Evolutionary conservation across 2,329 filamentous ascomycete genomes (phyloP), one percentile per base, ranked within the genome.

Genomic region (Raffaelea albimanens): DNA sequence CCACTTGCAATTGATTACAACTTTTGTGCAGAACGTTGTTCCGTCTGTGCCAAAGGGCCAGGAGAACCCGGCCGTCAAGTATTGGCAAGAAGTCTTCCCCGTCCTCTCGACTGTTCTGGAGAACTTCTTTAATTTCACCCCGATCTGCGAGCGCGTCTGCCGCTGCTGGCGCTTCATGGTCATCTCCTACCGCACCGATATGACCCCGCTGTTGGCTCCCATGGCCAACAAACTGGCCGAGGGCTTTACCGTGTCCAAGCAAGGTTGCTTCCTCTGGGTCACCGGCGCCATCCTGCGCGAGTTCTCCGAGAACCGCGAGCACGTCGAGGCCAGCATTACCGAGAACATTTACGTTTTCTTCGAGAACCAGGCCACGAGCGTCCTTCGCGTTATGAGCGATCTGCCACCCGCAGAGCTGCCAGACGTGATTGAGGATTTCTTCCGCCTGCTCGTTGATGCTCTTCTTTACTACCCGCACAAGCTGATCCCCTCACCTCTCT

Each of bases 211-310:
- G 41, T 75, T 98, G 40, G 85, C 86, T 1, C 77, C 81, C 19
- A 81, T 98, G 66, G 94, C 93, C 18, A 86, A 91, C 57, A 94
- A 91, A 65, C 77, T 98, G 49, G 87, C 87, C 1, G 76, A 75
- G 53, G 90, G 91, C 4, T 98, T 98, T 62, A 77, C 85, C 47
- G 76, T 78, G 18, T 96, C 91, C 11, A 80, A 83, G 51, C 91
- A 98, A 66, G 93, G 93, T 13, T 96, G 91, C 63, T 98, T 98
- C 74, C 73, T 98, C n/a, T 98, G 93, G 93, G 91, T 93, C 1
- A 96, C 91, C 2, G 87, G 90, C 54, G 88, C 91, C 9, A 94
- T 98, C 53, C 77, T 98, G 25, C 85, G 93, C 50, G 93, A 98
- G 63, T 98, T 97, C 61, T 93, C 88, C 0, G 87, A 95, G 57